phyloP scores from a whole-genome alignment of 257 asterid species.

The Primulina huaijiensis region DNA sequence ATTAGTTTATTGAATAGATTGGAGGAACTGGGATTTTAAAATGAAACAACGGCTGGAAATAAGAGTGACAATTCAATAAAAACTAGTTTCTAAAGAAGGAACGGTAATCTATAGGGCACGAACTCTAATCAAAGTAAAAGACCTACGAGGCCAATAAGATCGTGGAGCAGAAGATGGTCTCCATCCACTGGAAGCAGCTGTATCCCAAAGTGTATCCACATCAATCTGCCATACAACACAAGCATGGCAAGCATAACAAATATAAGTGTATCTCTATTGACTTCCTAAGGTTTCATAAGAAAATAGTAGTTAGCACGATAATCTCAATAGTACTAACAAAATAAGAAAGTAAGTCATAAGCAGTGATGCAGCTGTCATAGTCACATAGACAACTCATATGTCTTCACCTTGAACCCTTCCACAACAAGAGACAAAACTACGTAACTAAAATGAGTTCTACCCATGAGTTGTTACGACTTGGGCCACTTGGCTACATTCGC shows the following conservation, averaged over 20 bases:
- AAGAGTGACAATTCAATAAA: conserved; percentile 15
- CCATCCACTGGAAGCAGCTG: conserved; percentile 88
- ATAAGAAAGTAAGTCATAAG: neutral
- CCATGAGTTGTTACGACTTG: neutral
- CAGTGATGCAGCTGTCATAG: conserved; percentile 8
- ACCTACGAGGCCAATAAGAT: conserved; percentile 89
- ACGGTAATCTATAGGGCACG: neutral
- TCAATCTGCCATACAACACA: conserved; percentile 51
- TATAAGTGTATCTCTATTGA: neutral
- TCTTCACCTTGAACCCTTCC: conserved; percentile 2
- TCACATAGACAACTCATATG: neutral
- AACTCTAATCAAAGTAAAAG: conserved; percentile 8
- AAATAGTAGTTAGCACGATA: neutral
- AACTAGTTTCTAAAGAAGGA: conserved; percentile 9
- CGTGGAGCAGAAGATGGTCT: conserved; percentile 96
- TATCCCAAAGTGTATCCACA: conserved; percentile 70
- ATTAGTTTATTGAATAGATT: neutral
- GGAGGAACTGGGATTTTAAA: conserved; percentile 14
- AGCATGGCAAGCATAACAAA: conserved; percentile 15
- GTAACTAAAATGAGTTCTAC: neutral
- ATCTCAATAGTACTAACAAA: conserved; percentile 21
- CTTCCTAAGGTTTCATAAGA: neutral
- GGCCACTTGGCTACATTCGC: conserved; percentile 13
- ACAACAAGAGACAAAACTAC: conserved; percentile 13
- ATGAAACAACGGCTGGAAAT: neutral